These are phyloP conservation scores for Aspergillus pseudoterreus DNA, from an alignment of 2,329 filamentous ascomycete genomes.

Conservation along the genomic window DNA sequence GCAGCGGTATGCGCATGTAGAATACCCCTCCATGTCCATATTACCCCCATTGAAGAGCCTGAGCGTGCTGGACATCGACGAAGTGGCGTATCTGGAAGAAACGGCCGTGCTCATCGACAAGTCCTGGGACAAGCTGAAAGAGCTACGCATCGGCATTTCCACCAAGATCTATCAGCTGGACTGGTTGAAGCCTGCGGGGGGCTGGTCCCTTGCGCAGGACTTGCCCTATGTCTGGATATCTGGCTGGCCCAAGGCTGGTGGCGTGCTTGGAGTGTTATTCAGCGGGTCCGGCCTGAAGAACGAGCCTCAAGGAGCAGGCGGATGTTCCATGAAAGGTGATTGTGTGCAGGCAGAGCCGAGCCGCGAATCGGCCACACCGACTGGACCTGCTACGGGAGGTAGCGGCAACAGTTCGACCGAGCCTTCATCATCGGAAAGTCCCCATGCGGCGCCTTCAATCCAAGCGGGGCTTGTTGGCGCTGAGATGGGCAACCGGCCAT, in stretches of 20 bases:
- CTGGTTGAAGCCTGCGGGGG: conserved; percentile 26
- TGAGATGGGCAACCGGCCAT: background rate
- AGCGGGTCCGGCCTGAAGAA: conserved; percentile 4
- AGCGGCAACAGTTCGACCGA: background rate
- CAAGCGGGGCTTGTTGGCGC: background rate
- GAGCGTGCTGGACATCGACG: conserved; percentile 76
- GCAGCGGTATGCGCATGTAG: conserved; percentile 58
- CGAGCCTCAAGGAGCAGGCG: background rate
- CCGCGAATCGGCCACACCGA: no score
- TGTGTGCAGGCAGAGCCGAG: background rate
- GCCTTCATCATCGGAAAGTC: background rate
- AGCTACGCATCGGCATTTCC: conserved; percentile 71
- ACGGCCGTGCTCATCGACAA: conserved; percentile 73
- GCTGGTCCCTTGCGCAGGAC: conserved; percentile 10
- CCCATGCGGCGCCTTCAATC: background rate
- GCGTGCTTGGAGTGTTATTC: conserved; percentile 30
- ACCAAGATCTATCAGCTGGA: conserved; percentile 24
- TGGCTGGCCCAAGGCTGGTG: conserved; percentile 31
- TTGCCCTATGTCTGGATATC: conserved; percentile 5
- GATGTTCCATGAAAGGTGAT: conserved; percentile 5
- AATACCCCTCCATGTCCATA: conserved; percentile 76
- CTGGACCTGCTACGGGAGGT: background rate
- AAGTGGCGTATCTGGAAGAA: conserved; percentile 77
- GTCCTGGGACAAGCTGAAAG: conserved; percentile 62
- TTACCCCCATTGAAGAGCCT: conserved; percentile 71